Conservation (phyloP, 2,329 filamentous ascomycete genomes). For the Fusarium veterinarium region DNA sequence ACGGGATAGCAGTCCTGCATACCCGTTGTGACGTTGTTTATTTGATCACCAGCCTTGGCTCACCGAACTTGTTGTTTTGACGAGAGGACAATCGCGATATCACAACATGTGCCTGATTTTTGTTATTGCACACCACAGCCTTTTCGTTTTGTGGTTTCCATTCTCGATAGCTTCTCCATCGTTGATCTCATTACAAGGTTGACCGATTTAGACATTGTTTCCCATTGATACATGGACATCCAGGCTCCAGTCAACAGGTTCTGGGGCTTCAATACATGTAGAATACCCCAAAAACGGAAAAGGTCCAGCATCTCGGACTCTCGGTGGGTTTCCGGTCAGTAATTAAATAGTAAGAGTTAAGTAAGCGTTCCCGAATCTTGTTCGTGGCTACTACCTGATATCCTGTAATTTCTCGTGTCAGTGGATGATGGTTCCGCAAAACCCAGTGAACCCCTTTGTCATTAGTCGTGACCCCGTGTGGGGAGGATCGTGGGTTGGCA, state of each 20-base stretch:
- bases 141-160: neutral
- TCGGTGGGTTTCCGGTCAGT: neutral
- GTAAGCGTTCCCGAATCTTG: slow-evolving; percentile 24
- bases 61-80: neutral
- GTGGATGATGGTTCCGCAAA: slow-evolving; percentile 6
- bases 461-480: slow-evolving; percentile 8
- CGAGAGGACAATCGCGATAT: slow-evolving; percentile 6
- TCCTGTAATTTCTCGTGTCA: slow-evolving; percentile 7
- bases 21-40: slow-evolving; percentile 28
- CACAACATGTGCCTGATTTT: slow-evolving; percentile 23
- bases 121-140: slow-evolving; percentile 19
- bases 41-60: slow-evolving; percentile 24
- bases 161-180: neutral
- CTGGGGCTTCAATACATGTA: neutral
- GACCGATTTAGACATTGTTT: slow-evolving; percentile 4
- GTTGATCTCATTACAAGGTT: slow-evolving; percentile 6
- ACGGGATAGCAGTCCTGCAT: slow-evolving; percentile 26
- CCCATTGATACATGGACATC: neutral
- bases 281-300: neutral
- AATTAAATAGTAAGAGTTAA: slow-evolving; percentile 9
- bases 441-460: slow-evolving; percentile 3
- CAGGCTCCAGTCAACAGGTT: neutral
- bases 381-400: slow-evolving; percentile 14
- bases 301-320: neutral
- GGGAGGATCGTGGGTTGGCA: slow-evolving; percentile 8